These are phyloP conservation scores for Phyllachora maydis DNA, from an alignment of 2,329 filamentous ascomycete genomes.

Conservation along the genomic window DNA sequence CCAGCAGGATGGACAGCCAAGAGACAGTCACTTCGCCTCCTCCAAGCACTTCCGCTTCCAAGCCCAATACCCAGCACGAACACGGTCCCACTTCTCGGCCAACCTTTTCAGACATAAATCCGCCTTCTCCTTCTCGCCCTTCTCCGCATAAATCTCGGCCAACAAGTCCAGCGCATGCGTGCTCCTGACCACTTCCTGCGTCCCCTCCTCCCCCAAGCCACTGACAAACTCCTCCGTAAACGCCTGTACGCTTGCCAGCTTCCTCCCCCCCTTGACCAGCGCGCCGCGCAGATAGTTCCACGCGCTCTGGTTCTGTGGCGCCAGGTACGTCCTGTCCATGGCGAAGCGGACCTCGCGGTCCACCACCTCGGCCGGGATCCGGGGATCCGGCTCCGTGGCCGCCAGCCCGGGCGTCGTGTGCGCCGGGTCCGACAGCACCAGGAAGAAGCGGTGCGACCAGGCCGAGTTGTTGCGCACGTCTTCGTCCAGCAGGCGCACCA, in stretches of 20 bases:
- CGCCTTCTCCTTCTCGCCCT: slow-evolving; percentile 38
- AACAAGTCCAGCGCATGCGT: slow-evolving; percentile 52
- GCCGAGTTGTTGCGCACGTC: slow-evolving; percentile 94
- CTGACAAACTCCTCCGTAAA: slow-evolving; percentile 31
- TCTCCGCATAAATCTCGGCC: slow-evolving; percentile 43
- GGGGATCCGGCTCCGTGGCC: slow-evolving; percentile 29
- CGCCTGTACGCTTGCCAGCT: slow-evolving; percentile 19
- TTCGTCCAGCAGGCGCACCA: slow-evolving; percentile 50
- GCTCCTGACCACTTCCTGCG: slow-evolving; percentile 33
- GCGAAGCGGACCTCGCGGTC: slow-evolving; percentile 60
- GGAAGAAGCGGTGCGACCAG: slow-evolving; percentile 91
- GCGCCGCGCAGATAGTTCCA: slow-evolving; percentile 85
- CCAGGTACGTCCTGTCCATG: slow-evolving; percentile 49
- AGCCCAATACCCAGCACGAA: slow-evolving; percentile 84
- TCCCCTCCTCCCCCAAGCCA: slow-evolving; percentile 19
- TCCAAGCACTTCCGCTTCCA: slow-evolving; percentile 37
- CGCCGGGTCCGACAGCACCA: slow-evolving; percentile 53
- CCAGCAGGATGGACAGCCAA: too few species aligned
- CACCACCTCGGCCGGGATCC: slow-evolving; percentile 40
- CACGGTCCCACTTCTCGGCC: slow-evolving; percentile 73
- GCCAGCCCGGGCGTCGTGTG: slow-evolving; percentile 22
- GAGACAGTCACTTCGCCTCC: too few species aligned
- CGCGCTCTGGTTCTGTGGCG: slow-evolving; percentile 82
- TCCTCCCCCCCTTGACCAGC: slow-evolving; percentile 41
- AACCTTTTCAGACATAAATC: slow-evolving; percentile 51